These are phyloP conservation scores for Ophiognomonia clavigignenti-juglandacearum DNA, from an alignment of 2,329 filamentous ascomycete species.

Conservation along the genomic window DNA sequence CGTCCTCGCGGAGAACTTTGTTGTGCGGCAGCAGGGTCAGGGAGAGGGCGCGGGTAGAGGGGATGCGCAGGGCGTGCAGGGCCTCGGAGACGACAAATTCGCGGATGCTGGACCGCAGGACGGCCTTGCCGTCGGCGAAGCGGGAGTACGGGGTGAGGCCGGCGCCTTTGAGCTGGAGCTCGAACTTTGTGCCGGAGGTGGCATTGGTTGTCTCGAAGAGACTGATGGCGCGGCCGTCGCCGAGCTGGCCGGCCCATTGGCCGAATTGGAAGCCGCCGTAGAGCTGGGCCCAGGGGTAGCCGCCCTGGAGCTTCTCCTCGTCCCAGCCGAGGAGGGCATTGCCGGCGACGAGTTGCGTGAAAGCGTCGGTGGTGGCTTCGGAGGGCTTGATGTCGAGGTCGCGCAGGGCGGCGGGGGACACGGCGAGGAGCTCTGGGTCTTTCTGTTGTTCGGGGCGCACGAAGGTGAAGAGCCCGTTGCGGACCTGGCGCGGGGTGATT, in stretches of 20 bases:
- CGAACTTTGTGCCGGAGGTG: conserved; percentile 65
- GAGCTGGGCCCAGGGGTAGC: conserved; percentile 98
- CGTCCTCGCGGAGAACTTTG: conserved; percentile 67
- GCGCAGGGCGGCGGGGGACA: conserved; percentile 71
- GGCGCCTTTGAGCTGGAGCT: conserved; percentile 91
- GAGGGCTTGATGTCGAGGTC: conserved; percentile 72
- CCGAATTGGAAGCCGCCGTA: conserved; percentile 84
- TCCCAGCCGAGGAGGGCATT: conserved; percentile 80
- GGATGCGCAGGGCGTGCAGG: conserved; percentile 79
- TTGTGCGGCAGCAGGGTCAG: conserved; percentile 70
- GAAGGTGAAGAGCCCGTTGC: conserved; percentile 81
- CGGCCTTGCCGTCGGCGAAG: conserved; percentile 93
- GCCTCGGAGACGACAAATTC: conserved; percentile 92
- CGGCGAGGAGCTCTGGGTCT: conserved; percentile 72
- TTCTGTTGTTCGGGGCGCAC: conserved; percentile 73
- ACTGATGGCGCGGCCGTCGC: conserved; percentile 90
- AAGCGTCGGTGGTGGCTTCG: conserved; percentile 68
- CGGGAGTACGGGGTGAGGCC: conserved; percentile 91
- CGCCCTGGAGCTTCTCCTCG: conserved; percentile 57
- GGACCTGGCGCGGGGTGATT: conserved; percentile 78
- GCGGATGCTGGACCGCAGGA: conserved; percentile 84
- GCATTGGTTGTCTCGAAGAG: conserved; percentile 89
- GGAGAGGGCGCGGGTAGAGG: conserved; percentile 79
- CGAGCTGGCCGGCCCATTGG: conserved; percentile 91
- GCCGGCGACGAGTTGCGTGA: conserved; percentile 72